Evolutionary conservation across 2,329 filamentous ascomycete species (phyloP).

Genomic region (Botrytis sinoallii): DNA sequence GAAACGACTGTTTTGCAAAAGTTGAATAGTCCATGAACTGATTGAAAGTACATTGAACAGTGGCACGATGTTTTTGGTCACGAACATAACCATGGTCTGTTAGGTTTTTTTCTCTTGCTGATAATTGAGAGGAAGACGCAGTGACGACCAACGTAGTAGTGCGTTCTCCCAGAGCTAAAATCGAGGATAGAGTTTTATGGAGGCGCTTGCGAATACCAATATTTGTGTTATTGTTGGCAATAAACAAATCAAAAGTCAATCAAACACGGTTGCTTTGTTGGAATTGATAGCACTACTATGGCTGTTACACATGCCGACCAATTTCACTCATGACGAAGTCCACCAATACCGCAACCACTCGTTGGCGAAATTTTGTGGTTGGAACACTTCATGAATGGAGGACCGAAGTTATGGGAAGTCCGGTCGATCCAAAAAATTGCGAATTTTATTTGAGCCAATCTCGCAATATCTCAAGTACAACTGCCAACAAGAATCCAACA

Average conservation of each 20-base stretch:
- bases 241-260: neutral
- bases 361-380: neutral
- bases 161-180: neutral
- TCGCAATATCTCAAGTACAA: no score
- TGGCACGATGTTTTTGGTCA: neutral
- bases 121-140: neutral
- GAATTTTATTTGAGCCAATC: no score
- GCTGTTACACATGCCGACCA: neutral
- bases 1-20: neutral
- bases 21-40: fast-evolving
- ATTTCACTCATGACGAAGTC: neutral
- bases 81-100: neutral
- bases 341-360: neutral
- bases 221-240: neutral
- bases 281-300: neutral
- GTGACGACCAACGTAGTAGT: neutral
- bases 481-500: no score
- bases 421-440: no score
- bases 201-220: neutral
- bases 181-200: neutral
- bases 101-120: neutral
- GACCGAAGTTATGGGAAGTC: neutral
- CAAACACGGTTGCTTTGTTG: neutral
- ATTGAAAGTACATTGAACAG: neutral
- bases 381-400: neutral